Percentiles rank a stretch among this genome's conserved stretches.
Evolutionary conservation across 2,329 filamentous ascomycete species (phyloP).

Genomic region (Hypoxylon sp.): DNA sequence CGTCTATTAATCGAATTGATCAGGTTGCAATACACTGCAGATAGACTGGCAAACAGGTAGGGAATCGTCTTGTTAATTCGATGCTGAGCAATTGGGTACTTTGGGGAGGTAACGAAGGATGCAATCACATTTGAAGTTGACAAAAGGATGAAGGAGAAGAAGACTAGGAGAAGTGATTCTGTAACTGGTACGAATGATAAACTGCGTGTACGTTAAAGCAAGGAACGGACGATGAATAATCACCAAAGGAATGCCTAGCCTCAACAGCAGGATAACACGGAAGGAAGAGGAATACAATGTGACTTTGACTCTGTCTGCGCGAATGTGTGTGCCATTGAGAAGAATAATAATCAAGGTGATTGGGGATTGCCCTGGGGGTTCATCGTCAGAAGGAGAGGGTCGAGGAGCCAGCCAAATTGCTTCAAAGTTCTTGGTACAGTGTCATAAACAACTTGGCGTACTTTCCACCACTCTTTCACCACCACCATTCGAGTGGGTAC

Average conservation of each 20-base stretch:
- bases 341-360: conserved; percentile 33
- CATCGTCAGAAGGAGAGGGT: conserved; percentile 36
- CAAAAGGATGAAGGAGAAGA: conserved; percentile 20
- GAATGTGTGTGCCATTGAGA: conserved; percentile 26
- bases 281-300: conserved; percentile 23
- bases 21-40: conserved; percentile 12
- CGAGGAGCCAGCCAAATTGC: conserved; percentile 37
- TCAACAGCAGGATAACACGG: conserved; percentile 20
- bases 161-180: conserved; percentile 22
- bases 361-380: conserved; percentile 29
- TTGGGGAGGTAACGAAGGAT: conserved; percentile 17
- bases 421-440: conserved; percentile 26
- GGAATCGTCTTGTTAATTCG: conserved; percentile 21
- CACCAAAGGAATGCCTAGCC: conserved; percentile 34
- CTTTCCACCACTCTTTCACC: conserved; percentile 14
- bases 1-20: conserved; percentile 16
- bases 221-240: conserved; percentile 40
- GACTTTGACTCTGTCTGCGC: conserved; percentile 22
- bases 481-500: conserved; percentile 26
- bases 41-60: conserved; percentile 10
- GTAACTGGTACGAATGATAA: conserved; percentile 23
- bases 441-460: conserved; percentile 20
- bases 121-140: conserved; percentile 13
- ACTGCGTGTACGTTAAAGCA: conserved; percentile 20
- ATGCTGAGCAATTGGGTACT: conserved; percentile 19